Percentiles rank a stretch among this genome's conserved stretches.
Conservation (phyloP, 768 basidiomycete species). For the Termitomyces sp. region DNA sequence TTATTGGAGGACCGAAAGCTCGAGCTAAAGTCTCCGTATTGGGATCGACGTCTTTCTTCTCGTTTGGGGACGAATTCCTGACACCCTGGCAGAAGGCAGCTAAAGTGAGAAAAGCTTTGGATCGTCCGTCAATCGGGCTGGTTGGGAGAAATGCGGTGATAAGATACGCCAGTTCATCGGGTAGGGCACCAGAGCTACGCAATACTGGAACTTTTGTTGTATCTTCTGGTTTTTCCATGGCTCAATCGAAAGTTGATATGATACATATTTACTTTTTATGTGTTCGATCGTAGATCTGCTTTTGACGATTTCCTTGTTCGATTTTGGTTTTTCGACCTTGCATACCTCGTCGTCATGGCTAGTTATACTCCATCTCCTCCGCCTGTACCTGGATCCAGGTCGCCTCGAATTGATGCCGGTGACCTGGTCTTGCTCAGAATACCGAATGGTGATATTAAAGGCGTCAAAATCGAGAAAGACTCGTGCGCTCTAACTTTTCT, state of each 20-base stretch:
- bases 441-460: constrained; percentile 75
- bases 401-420: constrained; percentile 49
- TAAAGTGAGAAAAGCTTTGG: constrained; percentile 67
- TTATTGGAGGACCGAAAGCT: constrained; percentile 44
- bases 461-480: constrained; percentile 66
- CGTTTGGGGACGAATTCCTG: constrained; percentile 30
- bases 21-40: constrained; percentile 45
- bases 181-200: constrained; percentile 27
- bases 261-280: background rate
- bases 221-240: constrained; percentile 4
- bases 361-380: constrained; percentile 1
- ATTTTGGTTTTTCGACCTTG: background rate
- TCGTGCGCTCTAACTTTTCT: constrained; percentile 41
- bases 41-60: constrained; percentile 33
- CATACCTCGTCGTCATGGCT: constrained; percentile 2
- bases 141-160: constrained; percentile 48
- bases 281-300: constrained; percentile 4
- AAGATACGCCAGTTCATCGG: constrained; percentile 50
- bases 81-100: constrained; percentile 63
- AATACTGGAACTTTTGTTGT: constrained; percentile 12
- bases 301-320: constrained; percentile 2
- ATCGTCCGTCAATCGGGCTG: constrained; percentile 36
- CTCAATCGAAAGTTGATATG: background rate
- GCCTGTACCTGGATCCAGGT: constrained; percentile 16
- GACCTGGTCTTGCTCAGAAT: constrained; percentile 75